These are phyloP conservation scores for Aspergillus ibericus DNA, from an alignment of 2,329 filamentous ascomycete genomes.

Conservation along the genomic window DNA sequence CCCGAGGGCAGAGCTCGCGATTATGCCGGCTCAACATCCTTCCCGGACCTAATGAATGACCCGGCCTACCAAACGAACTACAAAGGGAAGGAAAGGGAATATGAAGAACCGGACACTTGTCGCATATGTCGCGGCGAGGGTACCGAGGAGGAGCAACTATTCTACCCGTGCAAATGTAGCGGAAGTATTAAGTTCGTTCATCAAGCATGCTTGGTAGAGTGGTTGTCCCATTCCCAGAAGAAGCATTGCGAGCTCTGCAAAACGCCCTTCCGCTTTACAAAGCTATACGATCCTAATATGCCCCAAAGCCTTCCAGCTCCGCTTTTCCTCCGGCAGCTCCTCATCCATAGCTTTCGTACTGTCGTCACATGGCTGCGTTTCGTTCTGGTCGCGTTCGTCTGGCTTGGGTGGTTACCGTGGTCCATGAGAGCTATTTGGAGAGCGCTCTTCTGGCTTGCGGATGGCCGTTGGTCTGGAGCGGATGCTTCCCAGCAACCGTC, in stretches of 20 bases:
- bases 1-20: conserved; percentile 24
- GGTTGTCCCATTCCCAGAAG: conserved; percentile 97
- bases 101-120: conserved; percentile 75
- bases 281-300: conserved; percentile 94
- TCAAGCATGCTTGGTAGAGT: conserved; percentile 97
- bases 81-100: conserved; percentile 36
- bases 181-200: conserved; percentile 99
- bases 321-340: conserved; percentile 77
- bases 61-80: conserved; percentile 49
- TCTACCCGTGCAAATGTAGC: conserved; percentile 98
- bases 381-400: conserved; percentile 76
- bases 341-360: conserved; percentile 70
- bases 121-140: conserved; percentile 94
- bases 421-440: conserved; percentile 91
- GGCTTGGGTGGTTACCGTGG: conserved; percentile 86
- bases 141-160: conserved; percentile 78
- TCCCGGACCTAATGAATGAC: conserved; percentile 60
- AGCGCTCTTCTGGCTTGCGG: conserved; percentile 90
- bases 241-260: conserved; percentile 99
- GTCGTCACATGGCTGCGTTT: conserved; percentile 76
- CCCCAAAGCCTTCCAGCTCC: conserved; percentile 76
- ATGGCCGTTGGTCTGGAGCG: conserved; percentile 62
- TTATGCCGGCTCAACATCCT: conserved; percentile 20
- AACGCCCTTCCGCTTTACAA: conserved; percentile 96
- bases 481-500: conserved; percentile 25